A percentile compares a stretch with the other conserved stretches of the same genome.
These are phyloP conservation scores for Hypoxylon sp. DNA, from an alignment of 2,329 filamentous ascomycete genomes.

Conservation along the genomic window DNA sequence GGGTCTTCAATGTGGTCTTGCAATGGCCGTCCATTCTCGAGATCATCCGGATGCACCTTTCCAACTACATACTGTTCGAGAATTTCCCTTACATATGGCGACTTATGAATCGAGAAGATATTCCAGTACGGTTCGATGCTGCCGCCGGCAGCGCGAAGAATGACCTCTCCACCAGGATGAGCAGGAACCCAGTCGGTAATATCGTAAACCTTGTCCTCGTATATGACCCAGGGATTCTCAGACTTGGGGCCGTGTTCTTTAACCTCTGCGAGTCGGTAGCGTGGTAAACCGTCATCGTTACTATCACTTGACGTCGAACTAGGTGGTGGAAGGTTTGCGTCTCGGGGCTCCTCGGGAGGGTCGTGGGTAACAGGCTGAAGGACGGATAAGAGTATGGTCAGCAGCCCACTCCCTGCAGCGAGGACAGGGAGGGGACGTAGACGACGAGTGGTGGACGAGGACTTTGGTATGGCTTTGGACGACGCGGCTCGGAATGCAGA, in stretches of 20 bases:
- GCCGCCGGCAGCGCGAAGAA: conserved; percentile 74
- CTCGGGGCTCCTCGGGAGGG: conserved; percentile 36
- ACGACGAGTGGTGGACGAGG: conserved; percentile 31
- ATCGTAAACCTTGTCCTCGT: conserved; percentile 76
- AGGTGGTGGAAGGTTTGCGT: conserved; percentile 22
- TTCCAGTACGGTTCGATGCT: conserved; percentile 78
- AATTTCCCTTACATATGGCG: conserved; percentile 74
- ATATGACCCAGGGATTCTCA: conserved; percentile 73
- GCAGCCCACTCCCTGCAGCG: conserved; percentile 51
- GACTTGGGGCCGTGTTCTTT: conserved; percentile 68
- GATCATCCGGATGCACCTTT: conserved; percentile 70
- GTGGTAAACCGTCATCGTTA: conserved; percentile 62
- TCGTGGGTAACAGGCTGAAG: conserved; percentile 47
- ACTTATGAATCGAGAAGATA: conserved; percentile 78
- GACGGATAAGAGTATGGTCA: conserved; percentile 48
- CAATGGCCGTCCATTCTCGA: conserved; percentile 69
- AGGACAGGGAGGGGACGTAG: conserved; percentile 46
- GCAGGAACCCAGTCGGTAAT: conserved; percentile 77
- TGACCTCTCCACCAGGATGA: conserved; percentile 78
- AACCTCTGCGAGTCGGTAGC: conserved; percentile 66
- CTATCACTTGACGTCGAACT: conserved; percentile 44
- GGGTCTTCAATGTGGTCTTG: conserved; percentile 72
- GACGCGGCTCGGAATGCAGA: conserved; percentile 37
- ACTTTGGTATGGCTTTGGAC: conserved; percentile 25
- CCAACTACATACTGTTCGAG: conserved; percentile 76